Base-by-base conservation (phyloP, 192 early-diverging fungal genomes). In the Backusella tarrabulga region DNA sequence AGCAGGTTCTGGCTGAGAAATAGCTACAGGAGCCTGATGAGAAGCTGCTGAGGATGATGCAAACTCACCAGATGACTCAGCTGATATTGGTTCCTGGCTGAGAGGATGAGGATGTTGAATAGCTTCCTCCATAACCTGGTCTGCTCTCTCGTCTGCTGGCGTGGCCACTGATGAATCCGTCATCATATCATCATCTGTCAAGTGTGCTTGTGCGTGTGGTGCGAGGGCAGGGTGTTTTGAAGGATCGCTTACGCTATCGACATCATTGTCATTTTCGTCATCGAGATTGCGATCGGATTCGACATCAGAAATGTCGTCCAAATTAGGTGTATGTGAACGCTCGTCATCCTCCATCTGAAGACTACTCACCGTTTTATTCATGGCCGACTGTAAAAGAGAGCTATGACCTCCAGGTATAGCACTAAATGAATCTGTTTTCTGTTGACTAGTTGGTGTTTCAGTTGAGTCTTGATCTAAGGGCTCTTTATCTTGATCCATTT, bases 201-300 rank as follows among this genome's bases (percentile, higher is more conserved):
- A 21, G 38, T 50, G 76, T 17, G 52, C 67, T 35, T 77, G 73
- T n/a, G 68, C 73, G 35, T 79, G 78, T 23, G 78, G 78, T 9
- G 73, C 73, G 11, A 68, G 60, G 19, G 73, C 73, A 29, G 78
- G 78, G 26, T 79, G 78, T 32, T 70, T 67, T 14, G 78, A 69
- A 44, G 78, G 66, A 71, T 79, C 78, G 29, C 75, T 75, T 2
- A 79, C n/a, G n/a, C 71, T 73, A 44, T 77, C 76, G 8, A 68
- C 63, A 38, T 44, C 67, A 46, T 46, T 41, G 17, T 56, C 68
- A 11, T 56, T 50, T 14, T 77, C 42, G 35, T 69, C 68, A 29
- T 70, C 60, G 19, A 46, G 32, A 56, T 71, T 52, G 36, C 54
- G 52, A 41, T 69, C 75, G 21, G 36, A 40, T 54, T 77, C 76